Evolutionary conservation across 2,329 filamentous ascomycete species (phyloP), one percentile per base, ranked within the genome.

Genomic region (Juglanconis sp.): DNA sequence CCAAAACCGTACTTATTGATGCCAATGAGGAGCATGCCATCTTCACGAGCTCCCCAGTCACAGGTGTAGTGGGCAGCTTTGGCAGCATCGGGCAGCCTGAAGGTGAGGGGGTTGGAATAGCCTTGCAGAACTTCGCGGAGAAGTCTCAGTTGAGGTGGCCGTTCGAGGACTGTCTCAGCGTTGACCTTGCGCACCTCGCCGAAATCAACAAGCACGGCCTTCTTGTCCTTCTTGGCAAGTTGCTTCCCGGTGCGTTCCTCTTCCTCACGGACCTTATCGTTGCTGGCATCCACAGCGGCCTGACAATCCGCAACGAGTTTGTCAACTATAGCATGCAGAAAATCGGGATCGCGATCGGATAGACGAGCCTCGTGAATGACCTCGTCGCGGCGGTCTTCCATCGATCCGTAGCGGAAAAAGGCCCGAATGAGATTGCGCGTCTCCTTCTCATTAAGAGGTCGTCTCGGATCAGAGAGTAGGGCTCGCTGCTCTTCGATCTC

Each of bases 151-250:
- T 98, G 94, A 51, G 88, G 85, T 0, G 95, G 94, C 8, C 96
- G 88, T 67, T 98, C 94, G 10, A 96, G 86, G 57, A 97, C 90
- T 0, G 95, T 98, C 74, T 96, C 92, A 0, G 95, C 95, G 70
- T 99, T 99, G 69, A 97, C 85, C 68, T 96, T 93, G 75, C 96
- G 96, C 54, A 97, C 89, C 58, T 93, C 92, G 50, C 90, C 88
- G 74, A 93, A 96, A 71, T 98, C 93, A 68, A 99, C 97, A 49
- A 99, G 79, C 17, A 99, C 91, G 0, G 95, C 95, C 75, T 99
- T 99, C 74, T 92, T 92, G 72, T 99, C 95, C 74, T 99, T 99
- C 79, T 98, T 97, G 0, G 94, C 96, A 57, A 96, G 76, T 2
- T 87, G 83, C 72, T 95, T 96, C 70, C 91, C 91, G 0, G 85